phyloP scores from a whole-genome alignment of 768 basidiomycete species.

The Tylopilus subfusipes region DNA sequence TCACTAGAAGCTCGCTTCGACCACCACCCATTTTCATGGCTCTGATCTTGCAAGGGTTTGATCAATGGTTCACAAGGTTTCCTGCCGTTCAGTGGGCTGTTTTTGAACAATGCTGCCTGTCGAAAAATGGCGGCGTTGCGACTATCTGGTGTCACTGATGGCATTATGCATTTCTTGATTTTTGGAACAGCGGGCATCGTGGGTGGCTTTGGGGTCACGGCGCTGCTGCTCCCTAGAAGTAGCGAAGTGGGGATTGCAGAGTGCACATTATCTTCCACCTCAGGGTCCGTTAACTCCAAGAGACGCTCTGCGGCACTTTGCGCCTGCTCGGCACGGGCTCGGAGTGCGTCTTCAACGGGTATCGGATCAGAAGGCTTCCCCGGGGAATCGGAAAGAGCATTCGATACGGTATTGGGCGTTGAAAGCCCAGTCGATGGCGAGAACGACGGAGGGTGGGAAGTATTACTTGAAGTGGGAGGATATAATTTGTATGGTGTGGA shows the following conservation, averaged over 20 bases:
- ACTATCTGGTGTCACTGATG: constrained; percentile 66
- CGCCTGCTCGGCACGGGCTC: constrained; percentile 87
- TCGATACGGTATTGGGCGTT: constrained; percentile 49
- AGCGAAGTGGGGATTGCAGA: constrained; percentile 56
- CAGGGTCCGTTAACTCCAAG: constrained; percentile 80
- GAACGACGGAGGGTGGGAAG: constrained; percentile 44
- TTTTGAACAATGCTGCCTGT: constrained; percentile 75
- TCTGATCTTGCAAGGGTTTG: constrained; percentile 63
- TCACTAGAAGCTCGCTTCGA: constrained; percentile 67
- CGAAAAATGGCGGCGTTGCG: constrained; percentile 57
- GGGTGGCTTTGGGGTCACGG: constrained; percentile 36
- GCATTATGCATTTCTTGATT: constrained; percentile 27
- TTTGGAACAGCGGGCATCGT: constrained; percentile 37
- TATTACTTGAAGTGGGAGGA: constrained; percentile 38
- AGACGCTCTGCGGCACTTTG: constrained; percentile 89
- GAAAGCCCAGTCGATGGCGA: constrained; percentile 54
- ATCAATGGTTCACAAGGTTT: constrained; percentile 54
- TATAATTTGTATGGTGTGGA: constrained; percentile 59
- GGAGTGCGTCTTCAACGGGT: constrained; percentile 78
- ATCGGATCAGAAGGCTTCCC: constrained; percentile 42
- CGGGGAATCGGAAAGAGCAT: constrained; percentile 56
- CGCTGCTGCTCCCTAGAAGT: constrained; percentile 40
- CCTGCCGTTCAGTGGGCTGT: constrained; percentile 67
- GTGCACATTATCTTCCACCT: constrained; percentile 53
- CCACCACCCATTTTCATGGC: constrained; percentile 83